Conservation (phyloP, 352 stramenopile species). For the Phytophthora chlamydospora region DNA sequence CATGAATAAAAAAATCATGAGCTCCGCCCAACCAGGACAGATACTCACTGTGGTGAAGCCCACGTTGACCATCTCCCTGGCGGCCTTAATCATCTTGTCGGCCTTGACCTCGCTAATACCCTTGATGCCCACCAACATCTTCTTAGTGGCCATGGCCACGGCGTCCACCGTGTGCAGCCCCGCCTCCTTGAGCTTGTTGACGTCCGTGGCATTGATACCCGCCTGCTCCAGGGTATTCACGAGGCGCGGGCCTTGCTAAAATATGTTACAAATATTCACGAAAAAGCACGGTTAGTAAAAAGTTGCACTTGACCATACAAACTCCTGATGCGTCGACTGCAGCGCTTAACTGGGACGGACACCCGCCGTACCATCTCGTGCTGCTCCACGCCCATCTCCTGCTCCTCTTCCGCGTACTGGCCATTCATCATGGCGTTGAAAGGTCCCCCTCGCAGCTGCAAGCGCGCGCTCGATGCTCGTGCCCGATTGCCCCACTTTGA, state of each 20-base stretch:
- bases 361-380: constrained; percentile 47
- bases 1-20: constrained; percentile 6
- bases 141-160: constrained; percentile 97
- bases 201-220: constrained; percentile 97
- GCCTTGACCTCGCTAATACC: constrained; percentile 99
- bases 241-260: constrained; percentile 78
- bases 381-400: constrained; percentile 40
- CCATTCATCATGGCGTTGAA: constrained; percentile 18
- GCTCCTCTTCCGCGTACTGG: constrained; percentile 58
- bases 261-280: neutral
- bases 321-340: neutral
- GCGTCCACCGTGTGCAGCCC: constrained; percentile 98
- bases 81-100: constrained; percentile 98
- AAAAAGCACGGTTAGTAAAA: constrained; percentile 8
- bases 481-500: too few relatives aligned
- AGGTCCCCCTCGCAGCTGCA: too few relatives aligned
- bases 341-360: too few relatives aligned
- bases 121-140: constrained; percentile 98
- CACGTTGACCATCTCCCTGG: constrained; percentile 97
- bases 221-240: constrained; percentile 95
- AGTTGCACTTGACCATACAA: constrained; percentile 36
- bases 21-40: constrained; percentile 1
- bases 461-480: too few relatives aligned
- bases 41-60: constrained; percentile 97
- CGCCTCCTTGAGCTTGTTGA: constrained; percentile 98